These are phyloP conservation scores for Scalesia atractyloides DNA, from an alignment of 129 eudicot genomes.

Conservation along the genomic window DNA sequence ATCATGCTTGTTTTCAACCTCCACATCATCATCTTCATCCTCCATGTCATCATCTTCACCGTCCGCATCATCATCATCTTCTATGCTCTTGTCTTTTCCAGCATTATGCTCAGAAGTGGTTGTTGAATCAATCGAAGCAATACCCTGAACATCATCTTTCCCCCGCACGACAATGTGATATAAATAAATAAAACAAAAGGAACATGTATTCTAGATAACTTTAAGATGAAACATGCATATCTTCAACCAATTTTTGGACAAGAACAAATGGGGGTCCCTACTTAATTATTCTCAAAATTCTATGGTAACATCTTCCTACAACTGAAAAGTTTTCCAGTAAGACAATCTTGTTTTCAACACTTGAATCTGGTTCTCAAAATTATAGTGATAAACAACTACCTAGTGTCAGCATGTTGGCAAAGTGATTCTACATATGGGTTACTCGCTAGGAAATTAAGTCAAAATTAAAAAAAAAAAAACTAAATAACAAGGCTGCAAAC, in stretches of 20 bases:
- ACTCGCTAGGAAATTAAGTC: conserved; percentile 19
- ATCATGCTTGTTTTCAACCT: conserved; percentile 28
- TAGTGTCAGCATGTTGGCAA: not conserved
- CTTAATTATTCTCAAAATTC: not conserved
- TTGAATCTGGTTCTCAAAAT: not conserved
- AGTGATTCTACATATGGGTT: not conserved
- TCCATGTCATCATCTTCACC: not conserved
- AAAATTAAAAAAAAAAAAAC: not conserved
- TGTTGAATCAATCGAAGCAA: conserved; percentile 28
- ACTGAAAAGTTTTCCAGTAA: not conserved
- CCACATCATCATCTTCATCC: conserved; percentile 10
- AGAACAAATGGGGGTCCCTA: not conserved
- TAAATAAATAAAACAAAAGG: conserved; percentile 11
- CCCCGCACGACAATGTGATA: conserved; percentile 29
- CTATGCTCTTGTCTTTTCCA: conserved; percentile 16
- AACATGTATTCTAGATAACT: not conserved
- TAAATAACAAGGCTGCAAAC: conserved; percentile 2
- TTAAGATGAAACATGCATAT: not conserved
- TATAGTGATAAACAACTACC: not conserved
- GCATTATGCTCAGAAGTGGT: conserved; percentile 26
- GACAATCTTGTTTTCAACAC: not conserved
- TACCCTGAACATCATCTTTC: conserved; percentile 25
- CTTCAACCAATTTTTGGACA: not conserved
- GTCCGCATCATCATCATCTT: conserved; percentile 9
- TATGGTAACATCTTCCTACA: conserved; percentile 1